Percentiles rank a stretch among this genome's conserved stretches.
These are phyloP conservation scores for Penstemon barbatus DNA, from an alignment of 257 asterid genomes.

Conservation along the genomic window DNA sequence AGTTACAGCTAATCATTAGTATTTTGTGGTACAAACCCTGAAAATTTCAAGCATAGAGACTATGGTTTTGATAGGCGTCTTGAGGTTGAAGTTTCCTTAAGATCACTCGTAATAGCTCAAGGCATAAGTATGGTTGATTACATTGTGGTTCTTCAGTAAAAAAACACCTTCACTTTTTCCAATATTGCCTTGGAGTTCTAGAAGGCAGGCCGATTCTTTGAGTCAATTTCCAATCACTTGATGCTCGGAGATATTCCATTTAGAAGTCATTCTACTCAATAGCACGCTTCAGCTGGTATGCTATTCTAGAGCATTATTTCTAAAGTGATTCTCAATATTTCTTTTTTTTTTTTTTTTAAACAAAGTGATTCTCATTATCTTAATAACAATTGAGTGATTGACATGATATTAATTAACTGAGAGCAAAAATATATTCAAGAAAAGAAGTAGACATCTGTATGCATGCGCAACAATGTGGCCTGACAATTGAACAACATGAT, in stretches of 20 bases:
- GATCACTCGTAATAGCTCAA: no score
- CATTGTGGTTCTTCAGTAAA: no score
- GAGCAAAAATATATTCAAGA: neutral
- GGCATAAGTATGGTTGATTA: no score
- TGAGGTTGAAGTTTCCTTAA: no score
- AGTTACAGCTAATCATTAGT: neutral
- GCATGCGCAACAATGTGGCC: neutral
- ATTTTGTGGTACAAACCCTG: no score
- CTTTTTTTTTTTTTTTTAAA: no score
- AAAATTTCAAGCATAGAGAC: no score
- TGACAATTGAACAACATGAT: neutral
- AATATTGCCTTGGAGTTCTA: no score
- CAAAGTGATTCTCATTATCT: neutral
- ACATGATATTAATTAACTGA: neutral
- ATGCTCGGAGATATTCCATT: neutral
- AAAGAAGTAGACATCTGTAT: neutral
- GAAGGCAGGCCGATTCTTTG: neutral
- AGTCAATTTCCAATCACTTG: neutral
- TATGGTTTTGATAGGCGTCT: no score
- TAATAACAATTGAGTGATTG: neutral
- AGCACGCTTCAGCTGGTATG: neutral
- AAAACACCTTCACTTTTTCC: no score
- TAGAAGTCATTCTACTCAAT: neutral
- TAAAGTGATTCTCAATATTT: neutral
- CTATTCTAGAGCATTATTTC: slow-evolving; percentile 3